Conservation (phyloP, 2,329 filamentous ascomycete genomes). For the Diaporthe ilicicola region DNA sequence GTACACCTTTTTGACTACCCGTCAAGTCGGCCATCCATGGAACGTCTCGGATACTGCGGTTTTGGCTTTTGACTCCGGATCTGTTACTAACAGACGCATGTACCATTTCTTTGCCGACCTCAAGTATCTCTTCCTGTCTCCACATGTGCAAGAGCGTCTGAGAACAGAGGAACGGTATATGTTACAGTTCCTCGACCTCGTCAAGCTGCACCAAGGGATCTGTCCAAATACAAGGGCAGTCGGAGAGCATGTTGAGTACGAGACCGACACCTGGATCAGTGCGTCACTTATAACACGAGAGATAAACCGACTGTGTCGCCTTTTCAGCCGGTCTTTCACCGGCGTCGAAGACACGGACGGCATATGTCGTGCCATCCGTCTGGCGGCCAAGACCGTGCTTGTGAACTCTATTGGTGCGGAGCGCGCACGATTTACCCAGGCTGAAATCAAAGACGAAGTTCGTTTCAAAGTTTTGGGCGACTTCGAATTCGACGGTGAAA, state of each 20-base stretch:
- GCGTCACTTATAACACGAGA: slow-evolving; percentile 93
- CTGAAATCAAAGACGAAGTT: slow-evolving; percentile 87
- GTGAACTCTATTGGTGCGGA: slow-evolving; percentile 91
- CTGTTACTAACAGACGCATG: slow-evolving; percentile 92
- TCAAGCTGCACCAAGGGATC: slow-evolving; percentile 96
- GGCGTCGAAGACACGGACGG: slow-evolving; percentile 71
- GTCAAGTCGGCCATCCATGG: slow-evolving; percentile 93
- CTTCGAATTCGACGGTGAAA: slow-evolving; percentile 78
- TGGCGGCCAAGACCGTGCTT: slow-evolving; percentile 84
- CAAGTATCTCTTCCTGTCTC: slow-evolving; percentile 87
- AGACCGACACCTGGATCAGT: slow-evolving; percentile 97
- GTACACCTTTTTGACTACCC: slow-evolving; percentile 95
- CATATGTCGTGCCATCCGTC: slow-evolving; percentile 76
- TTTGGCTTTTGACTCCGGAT: slow-evolving; percentile 91
- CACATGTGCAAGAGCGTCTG: slow-evolving; percentile 86
- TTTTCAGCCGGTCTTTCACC: slow-evolving; percentile 87
- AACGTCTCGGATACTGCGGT: slow-evolving; percentile 87
- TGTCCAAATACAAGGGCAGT: slow-evolving; percentile 93
- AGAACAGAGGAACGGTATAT: slow-evolving; percentile 87
- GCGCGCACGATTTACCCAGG: slow-evolving; percentile 81
- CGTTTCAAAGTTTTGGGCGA: slow-evolving; percentile 80
- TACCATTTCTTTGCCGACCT: slow-evolving; percentile 98
- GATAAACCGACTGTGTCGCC: slow-evolving; percentile 90
- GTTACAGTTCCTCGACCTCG: slow-evolving; percentile 92
- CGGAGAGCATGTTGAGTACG: slow-evolving; percentile 96